Evolutionary conservation across 164 flowering plant species (phyloP).

Genomic region (Kalanchoe fedtschenkoi): DNA sequence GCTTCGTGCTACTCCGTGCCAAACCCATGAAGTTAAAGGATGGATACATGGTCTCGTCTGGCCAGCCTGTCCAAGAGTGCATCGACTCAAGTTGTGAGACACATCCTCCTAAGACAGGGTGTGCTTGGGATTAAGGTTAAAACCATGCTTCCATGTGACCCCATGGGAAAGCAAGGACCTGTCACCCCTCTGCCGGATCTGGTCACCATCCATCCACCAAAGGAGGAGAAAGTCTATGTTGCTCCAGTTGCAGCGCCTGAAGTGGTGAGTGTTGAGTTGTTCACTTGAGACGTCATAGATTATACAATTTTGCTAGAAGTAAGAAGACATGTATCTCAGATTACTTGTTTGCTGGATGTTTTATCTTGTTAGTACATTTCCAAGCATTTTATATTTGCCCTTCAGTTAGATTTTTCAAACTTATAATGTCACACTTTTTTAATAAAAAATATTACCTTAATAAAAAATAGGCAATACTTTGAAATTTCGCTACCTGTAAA

Average conservation of each 20-base stretch:
- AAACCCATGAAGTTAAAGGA: conserved; percentile 88
- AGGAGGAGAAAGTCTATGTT: conserved; percentile 37
- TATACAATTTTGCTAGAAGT: not conserved
- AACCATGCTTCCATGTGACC: conserved; percentile 73
- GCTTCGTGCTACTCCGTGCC: conserved; percentile 69
- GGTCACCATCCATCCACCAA: conserved; percentile 55
- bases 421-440: too few species aligned
- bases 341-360: too few species aligned
- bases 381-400: too few species aligned
- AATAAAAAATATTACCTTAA: too few species aligned
- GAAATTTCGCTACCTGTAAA: too few species aligned
- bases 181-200: conserved; percentile 52
- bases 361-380: too few species aligned
- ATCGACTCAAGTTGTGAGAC: conserved; percentile 79
- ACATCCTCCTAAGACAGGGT: conserved; percentile 80
- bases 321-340: not conserved
- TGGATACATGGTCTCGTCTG: conserved; percentile 84
- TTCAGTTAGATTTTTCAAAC: too few species aligned
- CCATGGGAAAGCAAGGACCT: conserved; percentile 64
- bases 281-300: not conserved
- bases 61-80: conserved; percentile 71
- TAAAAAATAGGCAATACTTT: too few species aligned
- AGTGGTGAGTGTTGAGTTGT: conserved; percentile 2
- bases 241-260: conserved; percentile 11
- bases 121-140: conserved; percentile 69